Base-by-base conservation (phyloP, 352 stramenopile genomes). In the Saprolegnia diclina region DNA sequence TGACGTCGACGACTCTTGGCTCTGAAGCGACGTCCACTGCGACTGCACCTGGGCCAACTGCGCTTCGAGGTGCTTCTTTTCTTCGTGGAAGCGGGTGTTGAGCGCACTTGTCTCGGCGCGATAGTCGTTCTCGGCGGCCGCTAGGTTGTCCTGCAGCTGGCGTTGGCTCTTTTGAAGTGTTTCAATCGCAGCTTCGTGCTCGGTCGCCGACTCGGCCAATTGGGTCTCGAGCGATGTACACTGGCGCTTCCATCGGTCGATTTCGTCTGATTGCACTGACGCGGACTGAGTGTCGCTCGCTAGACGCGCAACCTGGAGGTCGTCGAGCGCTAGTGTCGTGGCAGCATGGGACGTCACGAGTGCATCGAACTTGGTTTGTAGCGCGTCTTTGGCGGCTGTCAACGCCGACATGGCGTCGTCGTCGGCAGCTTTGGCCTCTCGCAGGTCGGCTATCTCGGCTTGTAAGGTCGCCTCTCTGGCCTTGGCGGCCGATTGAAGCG, bases 61-160 rank as follows among this genome's bases (percentile, higher is more conserved):
- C 9, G 21, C 11, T 22, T 66, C 35, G 13, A 21, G 9, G 6
- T 55, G 21, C 13, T 42, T 45, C 26, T 65, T 21, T 10, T 21
- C 57, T 3, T 66, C 57, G 19, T 13, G 18, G 21, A 56, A 38
- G 19, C 53, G 52, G 21, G 55, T 21, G 18, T n/a, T 14, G 13
- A 48, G 18, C 3, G 42, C 18, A n/a, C 13, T 48, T n/a, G 42
- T 48, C 42, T 48, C 42, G 18, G 42, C 18, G 42, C 42, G 42
- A 5, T 35, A 5, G 29, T 35, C 29, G 29, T 5, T 35, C 29
- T 35, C 29, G 3, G 2, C 7, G 42, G 3, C 3, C 7, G 42
- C 71, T 29, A 77, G n/a, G 0, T 75, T 56, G 13, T 80, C 61
- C 14, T 70, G 75, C 5, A 64, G 74, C 10, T 79, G 57, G 24